Evolutionary conservation across 257 asterid species (phyloP).

Genomic region (Paulownia fortunei): DNA sequence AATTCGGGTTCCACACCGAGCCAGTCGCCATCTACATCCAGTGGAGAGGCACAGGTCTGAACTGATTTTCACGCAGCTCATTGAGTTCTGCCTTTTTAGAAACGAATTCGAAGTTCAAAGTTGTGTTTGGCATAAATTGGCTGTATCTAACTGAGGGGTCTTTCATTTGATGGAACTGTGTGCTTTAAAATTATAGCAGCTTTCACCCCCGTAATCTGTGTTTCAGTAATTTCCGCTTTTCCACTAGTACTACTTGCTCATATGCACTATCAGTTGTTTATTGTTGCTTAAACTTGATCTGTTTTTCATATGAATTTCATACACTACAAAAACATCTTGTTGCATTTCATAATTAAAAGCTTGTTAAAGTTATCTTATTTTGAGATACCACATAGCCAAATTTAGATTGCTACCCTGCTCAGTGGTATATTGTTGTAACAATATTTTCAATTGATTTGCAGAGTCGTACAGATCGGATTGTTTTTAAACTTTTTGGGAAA

Average conservation of each 20-base stretch:
- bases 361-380: not conserved
- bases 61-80: not conserved
- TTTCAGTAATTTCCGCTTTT: not conserved
- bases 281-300: not conserved
- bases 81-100: not conserved
- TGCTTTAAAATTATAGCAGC: not conserved
- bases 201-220: not conserved
- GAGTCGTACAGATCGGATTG: conserved; percentile 72
- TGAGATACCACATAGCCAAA: not conserved
- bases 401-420: not conserved
- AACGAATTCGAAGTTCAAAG: not conserved
- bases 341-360: not conserved
- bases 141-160: not conserved
- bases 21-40: conserved; percentile 68
- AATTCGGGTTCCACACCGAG: conserved; percentile 61
- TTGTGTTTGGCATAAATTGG: not conserved
- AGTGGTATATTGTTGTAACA: conserved; percentile 13
- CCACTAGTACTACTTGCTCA: not conserved
- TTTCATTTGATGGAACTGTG: not conserved
- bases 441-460: conserved; percentile 33
- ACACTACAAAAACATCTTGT: not conserved
- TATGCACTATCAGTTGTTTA: not conserved
- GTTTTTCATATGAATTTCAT: not conserved
- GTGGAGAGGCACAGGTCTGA: conserved; percentile 75
- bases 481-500: conserved; percentile 73